Evolutionary conservation across 1,284 basidiomycete genomes (phyloP), one percentile per base, ranked within the genome.

Genomic region (Ceratobasidium sp.): DNA sequence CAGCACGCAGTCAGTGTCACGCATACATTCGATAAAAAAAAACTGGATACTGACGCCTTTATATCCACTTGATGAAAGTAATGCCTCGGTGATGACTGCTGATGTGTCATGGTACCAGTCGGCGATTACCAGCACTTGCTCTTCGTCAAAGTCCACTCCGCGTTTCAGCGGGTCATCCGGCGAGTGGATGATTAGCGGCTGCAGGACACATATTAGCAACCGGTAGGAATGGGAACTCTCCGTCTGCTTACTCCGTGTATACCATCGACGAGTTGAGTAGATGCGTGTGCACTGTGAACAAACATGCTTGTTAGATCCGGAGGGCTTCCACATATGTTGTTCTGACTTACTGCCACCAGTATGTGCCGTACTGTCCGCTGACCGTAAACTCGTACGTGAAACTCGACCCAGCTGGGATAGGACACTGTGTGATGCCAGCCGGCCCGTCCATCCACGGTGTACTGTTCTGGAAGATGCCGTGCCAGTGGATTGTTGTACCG

Each of bases 331-430:
- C 11, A 31, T 29, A 22, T 3, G 19, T 3, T 11, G n/a, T 14
- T 22, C 24, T 27, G 27, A 71, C 68, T 71, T 24, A 71, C 68
- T 71, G 68, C 68, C 68, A 71, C 68, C 68, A 71, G 43, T 59
- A 71, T 9, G 68, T 71, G 2, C 68, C 68, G 16, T 54, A 78
- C 77, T 65, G 80, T 63, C 77, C 77, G 61, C 22, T 19, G 8
- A 79, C 74, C 2, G 71, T 78, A 65, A 79, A 82, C 71, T 79
- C 75, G 79, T 84, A 84, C 1, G 79, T 81, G 77, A 82, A 83
- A 8, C 76, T 77, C n/a, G 65, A 64, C 1, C 80, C 80, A 3
- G 80, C 72, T 0, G 79, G 79, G 61, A 83, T 83, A 1, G 80
- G 80, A 75, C 83, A 84, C 76, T 82, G 82, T 37, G 81, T 80